Evolutionary conservation across 139 green algal genomes (phyloP).

Genomic region (Chlorella sorokiniana): DNA sequence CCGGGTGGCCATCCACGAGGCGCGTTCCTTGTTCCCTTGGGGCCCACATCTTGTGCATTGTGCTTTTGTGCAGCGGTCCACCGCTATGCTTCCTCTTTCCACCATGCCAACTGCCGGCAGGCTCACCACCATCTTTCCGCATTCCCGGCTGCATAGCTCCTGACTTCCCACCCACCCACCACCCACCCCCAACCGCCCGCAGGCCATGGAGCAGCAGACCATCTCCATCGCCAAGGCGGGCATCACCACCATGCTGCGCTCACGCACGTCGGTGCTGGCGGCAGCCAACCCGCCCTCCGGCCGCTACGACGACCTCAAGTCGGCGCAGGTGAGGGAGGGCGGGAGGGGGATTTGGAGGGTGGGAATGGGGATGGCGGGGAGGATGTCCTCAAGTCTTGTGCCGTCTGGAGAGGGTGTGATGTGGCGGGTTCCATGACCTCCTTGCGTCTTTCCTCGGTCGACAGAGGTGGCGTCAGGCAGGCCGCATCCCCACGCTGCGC

Average conservation of each 20-base stretch:
- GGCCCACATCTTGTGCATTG: neutral
- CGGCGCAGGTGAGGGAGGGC: slow-evolving; percentile 39
- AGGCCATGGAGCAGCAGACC: slow-evolving; percentile 99
- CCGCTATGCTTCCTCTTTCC: neutral
- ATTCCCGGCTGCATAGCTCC: neutral
- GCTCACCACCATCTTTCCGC: neutral
- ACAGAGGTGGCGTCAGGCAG: too few species aligned
- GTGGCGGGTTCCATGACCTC: too few species aligned
- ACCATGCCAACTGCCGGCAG: neutral
- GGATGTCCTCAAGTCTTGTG: too few species aligned
- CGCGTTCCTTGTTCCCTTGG: slow-evolving; percentile 4
- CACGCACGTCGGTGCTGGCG: slow-evolving; percentile 91
- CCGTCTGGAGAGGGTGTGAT: too few species aligned
- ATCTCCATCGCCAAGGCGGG: slow-evolving; percentile 99
- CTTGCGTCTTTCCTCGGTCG: too few species aligned
- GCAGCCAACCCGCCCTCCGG: slow-evolving; percentile 95
- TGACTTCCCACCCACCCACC: too few species aligned
- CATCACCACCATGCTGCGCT: slow-evolving; percentile 98
- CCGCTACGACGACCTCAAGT: slow-evolving; percentile 91
- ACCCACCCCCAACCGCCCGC: neutral
- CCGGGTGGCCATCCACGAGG: slow-evolving; percentile 97
- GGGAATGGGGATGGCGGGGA: too few species aligned
- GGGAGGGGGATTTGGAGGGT: neutral
- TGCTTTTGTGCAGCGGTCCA: too few species aligned
- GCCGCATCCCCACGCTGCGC: too few species aligned